Percentiles rank a stretch among this genome's conserved stretches.
Evolutionary conservation across 2,329 filamentous ascomycete genomes (phyloP).

Genomic region (Colletotrichum tanaceti): DNA sequence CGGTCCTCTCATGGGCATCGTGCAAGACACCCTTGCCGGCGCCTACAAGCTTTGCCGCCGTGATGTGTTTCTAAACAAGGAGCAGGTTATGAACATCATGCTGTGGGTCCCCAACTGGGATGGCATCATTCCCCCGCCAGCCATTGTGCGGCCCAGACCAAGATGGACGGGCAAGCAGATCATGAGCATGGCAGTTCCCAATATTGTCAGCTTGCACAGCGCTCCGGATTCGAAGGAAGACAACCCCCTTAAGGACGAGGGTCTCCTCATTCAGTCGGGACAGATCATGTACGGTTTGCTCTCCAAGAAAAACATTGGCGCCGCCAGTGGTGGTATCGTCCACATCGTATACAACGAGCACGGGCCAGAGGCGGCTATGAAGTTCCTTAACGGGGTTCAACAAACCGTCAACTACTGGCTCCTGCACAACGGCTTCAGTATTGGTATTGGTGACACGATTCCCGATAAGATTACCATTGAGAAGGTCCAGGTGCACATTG

Average conservation of each 20-base stretch:
- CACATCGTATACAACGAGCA: conserved; percentile 98
- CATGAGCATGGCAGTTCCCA: conserved; percentile 90
- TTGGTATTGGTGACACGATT: conserved; percentile 98
- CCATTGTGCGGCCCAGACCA: conserved; percentile 91
- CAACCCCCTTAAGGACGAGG: conserved; percentile 78
- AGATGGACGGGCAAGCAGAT: conserved; percentile 99
- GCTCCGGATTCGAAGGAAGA: conserved; percentile 70
- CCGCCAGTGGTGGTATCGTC: conserved; percentile 88
- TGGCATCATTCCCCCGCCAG: conserved; percentile 89
- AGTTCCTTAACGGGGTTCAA: conserved; percentile 96
- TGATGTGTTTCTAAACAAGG: conserved; percentile 89
- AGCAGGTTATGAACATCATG: conserved; percentile 95
- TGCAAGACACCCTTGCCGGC: conserved; percentile 96
- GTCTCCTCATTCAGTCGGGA: conserved; percentile 84
- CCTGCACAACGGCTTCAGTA: conserved; percentile 94
- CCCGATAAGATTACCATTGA: conserved; percentile 87
- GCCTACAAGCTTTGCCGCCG: conserved; percentile 96
- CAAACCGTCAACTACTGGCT: conserved; percentile 98
- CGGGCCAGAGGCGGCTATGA: conserved; percentile 85
- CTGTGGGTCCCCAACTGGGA: conserved; percentile 99
- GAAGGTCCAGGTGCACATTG: conserved; percentile 85
- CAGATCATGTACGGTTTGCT: conserved; percentile 91
- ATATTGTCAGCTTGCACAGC: conserved; percentile 82
- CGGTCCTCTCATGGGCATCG: conserved; percentile 98
- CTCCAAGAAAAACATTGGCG: conserved; percentile 94